Base-by-base conservation (phyloP, 768 basidiomycete genomes). In the Tulasnella sp. region DNA sequence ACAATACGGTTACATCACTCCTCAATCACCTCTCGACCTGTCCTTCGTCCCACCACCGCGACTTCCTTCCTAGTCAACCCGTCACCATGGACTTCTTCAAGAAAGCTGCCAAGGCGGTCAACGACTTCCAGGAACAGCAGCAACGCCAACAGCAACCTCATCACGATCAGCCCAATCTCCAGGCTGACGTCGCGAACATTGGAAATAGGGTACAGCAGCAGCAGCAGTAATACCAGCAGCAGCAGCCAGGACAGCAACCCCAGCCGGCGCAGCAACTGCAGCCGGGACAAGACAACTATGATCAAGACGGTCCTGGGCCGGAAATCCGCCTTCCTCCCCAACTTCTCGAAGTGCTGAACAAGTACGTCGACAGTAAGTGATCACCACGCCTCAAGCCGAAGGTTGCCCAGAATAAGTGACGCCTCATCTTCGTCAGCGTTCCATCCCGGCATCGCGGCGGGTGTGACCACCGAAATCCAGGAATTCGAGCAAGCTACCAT, bases 341-440 rank as follows among this genome's bases (percentile, higher is more conserved):
- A 20, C 3, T 75, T n/a, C 57, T 75, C 51, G 32, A 67, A n/a
- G 23, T 67, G 26, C 23, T 75, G 46, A 42, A 75, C 57, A 75
- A 75, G 2, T 75, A 75, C 26, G 75, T 75, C 39, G 75, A 75
- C 32, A 75, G 75, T 75, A 40, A 75, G 75, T 75, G 2, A 55
- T 26, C 32, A 23, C 26, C 5, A 67, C n/a, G 11, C 46, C 2
- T 32, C 32, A 15, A 1, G 44, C 39, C 11, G 18, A 5, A 46
- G 26, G n/a, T 29, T 39, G 10, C 10, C 40, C 73, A n/a, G 16
- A 26, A 9, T 23, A 74, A 74, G n/a, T n/a, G 35, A n/a, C 29
- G 70, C 37, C 2, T 46, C 13, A 2, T 74, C 6, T 5, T 37
- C 48, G 20, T 26, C n/a, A 75, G 75, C 75, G 7, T 75, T 75